Base-by-base conservation (phyloP, 2,329 filamentous ascomycete genomes). In the Ascomycota sp. region DNA sequence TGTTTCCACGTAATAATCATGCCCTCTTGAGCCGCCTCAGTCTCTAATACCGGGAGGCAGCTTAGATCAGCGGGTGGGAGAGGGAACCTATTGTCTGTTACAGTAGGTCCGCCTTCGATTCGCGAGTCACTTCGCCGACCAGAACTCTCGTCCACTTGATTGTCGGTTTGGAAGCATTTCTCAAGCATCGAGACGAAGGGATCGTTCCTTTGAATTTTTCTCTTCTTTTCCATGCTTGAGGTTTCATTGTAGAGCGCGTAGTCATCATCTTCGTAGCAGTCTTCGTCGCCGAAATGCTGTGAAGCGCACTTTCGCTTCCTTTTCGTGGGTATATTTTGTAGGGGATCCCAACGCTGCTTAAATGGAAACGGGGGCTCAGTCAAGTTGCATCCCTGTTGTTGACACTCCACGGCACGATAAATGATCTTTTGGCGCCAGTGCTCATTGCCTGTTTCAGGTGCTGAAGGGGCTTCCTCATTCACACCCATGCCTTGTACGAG, bases 341-440 rank as follows among this genome's bases (percentile, higher is more conserved):
- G 75, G 4, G 69, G 65, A 49, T 92, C 81, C 86, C 85, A 94
- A 28, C 79, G 68, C 48, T 94, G 83, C 11, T 78, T 61, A 48
- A 94, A 94, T 0, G 85, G 85, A 43, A 91, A 94, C 0, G 85
- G 80, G 0, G 86, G 85, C 22, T 79, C 65, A 31, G 67, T 77
- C 27, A 92, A 58, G 21, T 65, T 55, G 24, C 81, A 55, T 5
- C 62, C 65, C 20, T 78, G 65, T n/a, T 78, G 63, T 36, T 72
- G 69, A 50, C 85, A 94, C 48, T 95, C 86, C 1, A 91, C 79
- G 15, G 81, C 85, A 17, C 68, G 65, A 35, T 92, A 70, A 8
- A 58, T 64, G 35, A 94, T 74, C 39, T 72, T 81, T 4, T 68
- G 56, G 39, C 69, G 69, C 85, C 85, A 94, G 15, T 67, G 62